phyloP scores from a whole-genome alignment of 1,284 basidiomycete species.

The Ustilago loliicola region DNA sequence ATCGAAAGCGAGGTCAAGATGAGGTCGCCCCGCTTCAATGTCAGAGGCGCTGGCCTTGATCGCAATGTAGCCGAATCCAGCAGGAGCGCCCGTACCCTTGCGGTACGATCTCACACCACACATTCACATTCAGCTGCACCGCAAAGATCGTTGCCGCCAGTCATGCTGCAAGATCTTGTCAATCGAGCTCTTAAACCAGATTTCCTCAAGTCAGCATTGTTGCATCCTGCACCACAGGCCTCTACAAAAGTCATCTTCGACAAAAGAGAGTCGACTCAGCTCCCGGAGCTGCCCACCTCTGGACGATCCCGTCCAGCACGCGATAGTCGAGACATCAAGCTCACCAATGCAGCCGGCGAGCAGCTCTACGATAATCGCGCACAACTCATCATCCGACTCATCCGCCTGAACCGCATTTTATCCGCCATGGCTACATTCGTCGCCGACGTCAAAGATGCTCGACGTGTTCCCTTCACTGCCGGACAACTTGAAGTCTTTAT shows the following conservation, averaged over 20 bases:
- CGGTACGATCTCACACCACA: neutral
- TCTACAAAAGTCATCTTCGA: neutral
- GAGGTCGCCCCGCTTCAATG: slow-evolving; percentile 7
- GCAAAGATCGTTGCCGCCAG: neutral
- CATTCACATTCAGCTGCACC: neutral
- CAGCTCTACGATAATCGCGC: slow-evolving; percentile 17
- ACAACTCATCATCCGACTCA: slow-evolving; percentile 33
- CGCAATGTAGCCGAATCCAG: neutral
- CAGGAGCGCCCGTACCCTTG: neutral
- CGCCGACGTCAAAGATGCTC: slow-evolving; percentile 18
- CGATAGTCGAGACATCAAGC: neutral
- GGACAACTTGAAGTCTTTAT: slow-evolving; percentile 30
- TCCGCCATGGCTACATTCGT: slow-evolving; percentile 47
- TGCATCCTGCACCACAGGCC: neutral
- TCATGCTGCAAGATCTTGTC: slow-evolving; percentile 31
- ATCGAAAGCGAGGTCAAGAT: slow-evolving; percentile 5
- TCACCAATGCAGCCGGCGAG: neutral
- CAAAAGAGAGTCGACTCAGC: neutral
- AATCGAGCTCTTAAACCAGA: slow-evolving; percentile 18
- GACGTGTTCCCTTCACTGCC: slow-evolving; percentile 23
- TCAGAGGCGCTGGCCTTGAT: neutral
- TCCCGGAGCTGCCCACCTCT: neutral
- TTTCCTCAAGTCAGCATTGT: neutral
- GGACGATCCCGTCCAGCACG: neutral
- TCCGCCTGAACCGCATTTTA: slow-evolving; percentile 38